Evolutionary conservation across 805 yeast genomes (phyloP).

Genomic region (Komagataella kurtzmanii): DNA sequence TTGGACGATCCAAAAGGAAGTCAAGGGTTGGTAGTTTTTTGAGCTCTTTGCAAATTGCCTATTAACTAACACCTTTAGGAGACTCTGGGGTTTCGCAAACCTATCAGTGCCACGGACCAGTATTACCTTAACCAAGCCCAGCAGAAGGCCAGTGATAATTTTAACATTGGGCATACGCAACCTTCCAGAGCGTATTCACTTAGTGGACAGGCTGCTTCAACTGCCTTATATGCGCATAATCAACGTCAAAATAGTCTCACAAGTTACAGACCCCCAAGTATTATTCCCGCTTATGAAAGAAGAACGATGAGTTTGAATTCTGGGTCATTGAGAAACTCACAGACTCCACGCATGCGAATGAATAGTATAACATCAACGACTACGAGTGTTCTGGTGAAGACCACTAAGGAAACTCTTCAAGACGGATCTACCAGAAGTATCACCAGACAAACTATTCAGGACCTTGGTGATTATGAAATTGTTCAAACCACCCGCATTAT

Average conservation of each 20-base stretch:
- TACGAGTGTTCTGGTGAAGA: slow-evolving; percentile 23
- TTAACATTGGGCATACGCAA: neutral
- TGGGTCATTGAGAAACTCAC: neutral
- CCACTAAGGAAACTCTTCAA: slow-evolving; percentile 35
- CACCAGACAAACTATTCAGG: slow-evolving; percentile 37
- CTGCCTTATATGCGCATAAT: slow-evolving; percentile 13
- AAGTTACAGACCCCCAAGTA: neutral
- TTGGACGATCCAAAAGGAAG: neutral
- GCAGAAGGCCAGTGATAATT: slow-evolving; percentile 5
- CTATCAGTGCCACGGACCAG: neutral
- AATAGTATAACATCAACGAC: slow-evolving; percentile 8
- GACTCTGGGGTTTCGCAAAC: neutral
- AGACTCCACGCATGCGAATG: slow-evolving; percentile 1
- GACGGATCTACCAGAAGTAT: slow-evolving; percentile 42
- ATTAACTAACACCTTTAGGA: neutral
- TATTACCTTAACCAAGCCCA: neutral
- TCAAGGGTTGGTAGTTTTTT: neutral
- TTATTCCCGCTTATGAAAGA: slow-evolving; percentile 3
- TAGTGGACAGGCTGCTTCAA: slow-evolving; percentile 18
- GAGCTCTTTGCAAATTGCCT: neutral
- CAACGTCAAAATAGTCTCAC: neutral
- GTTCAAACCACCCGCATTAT: slow-evolving; percentile 27
- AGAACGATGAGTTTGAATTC: slow-evolving; percentile 20
- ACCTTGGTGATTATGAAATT: slow-evolving; percentile 33
- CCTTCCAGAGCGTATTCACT: neutral